A percentile compares a stretch with the other conserved stretches of the same genome.
These are phyloP conservation scores for Talaromyces funiculosus DNA, from an alignment of 2,329 filamentous ascomycete genomes.

Conservation along the genomic window DNA sequence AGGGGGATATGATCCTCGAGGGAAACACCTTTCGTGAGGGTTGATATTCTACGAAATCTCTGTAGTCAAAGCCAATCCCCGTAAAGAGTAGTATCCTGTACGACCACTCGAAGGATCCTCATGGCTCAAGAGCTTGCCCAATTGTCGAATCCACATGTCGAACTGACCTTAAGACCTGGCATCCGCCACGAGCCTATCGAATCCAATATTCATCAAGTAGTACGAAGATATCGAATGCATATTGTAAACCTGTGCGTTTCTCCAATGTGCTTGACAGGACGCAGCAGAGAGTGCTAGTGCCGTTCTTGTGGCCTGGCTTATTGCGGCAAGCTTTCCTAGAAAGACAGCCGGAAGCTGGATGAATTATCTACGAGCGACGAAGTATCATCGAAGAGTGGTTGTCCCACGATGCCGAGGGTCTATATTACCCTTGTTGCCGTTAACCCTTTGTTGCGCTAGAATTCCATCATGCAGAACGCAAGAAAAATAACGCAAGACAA, in stretches of 20 bases:
- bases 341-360: not conserved
- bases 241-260: not conserved
- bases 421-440: not conserved
- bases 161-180: not conserved
- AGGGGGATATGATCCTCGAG: conserved; percentile 3
- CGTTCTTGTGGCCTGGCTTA: not conserved
- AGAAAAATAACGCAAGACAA: not conserved
- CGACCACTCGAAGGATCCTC: not conserved
- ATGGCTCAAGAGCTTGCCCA: not conserved
- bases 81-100: not conserved
- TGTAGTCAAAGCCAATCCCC: not conserved
- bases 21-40: not conserved
- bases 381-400: not conserved
- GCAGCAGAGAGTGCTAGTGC: not conserved
- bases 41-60: conserved; percentile 8
- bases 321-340: not conserved
- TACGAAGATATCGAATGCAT: too few relatives aligned
- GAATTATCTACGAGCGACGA: conserved; percentile 12
- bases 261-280: not conserved
- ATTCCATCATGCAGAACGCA: not conserved
- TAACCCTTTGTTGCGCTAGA: not conserved
- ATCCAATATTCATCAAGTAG: too few relatives aligned
- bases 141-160: not conserved
- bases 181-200: not conserved
- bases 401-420: not conserved